Conservation (phyloP, 2,329 filamentous ascomycete genomes). For the Grosmannia huntii region DNA sequence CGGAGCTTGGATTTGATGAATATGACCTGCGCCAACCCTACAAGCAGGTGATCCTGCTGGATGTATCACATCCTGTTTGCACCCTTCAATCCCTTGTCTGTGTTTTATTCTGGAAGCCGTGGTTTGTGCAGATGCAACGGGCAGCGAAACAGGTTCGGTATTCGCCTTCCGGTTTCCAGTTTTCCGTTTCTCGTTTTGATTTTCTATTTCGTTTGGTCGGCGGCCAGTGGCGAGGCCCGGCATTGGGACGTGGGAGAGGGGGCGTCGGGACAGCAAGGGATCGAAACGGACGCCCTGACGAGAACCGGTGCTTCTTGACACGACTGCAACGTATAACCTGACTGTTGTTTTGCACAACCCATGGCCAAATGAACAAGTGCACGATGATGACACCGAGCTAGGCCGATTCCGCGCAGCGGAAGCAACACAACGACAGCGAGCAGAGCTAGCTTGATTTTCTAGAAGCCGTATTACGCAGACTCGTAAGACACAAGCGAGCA, state of each 20-base stretch:
- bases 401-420: no score
- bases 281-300: not conserved
- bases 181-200: not conserved
- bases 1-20: not conserved
- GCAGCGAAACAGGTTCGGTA: not conserved
- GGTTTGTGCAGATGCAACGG: not conserved
- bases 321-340: not conserved
- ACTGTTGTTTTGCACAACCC: no score
- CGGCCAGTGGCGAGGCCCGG: not conserved
- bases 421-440: no score
- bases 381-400: no score
- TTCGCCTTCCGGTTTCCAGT: no score
- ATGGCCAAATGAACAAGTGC: no score
- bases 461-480: no score
- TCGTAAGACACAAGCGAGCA: no score
- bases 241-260: not conserved
- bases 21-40: not conserved
- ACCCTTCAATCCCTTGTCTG: not conserved
- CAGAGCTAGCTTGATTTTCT: no score
- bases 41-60: not conserved
- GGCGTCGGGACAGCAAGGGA: not conserved
- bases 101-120: not conserved
- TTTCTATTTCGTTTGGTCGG: not conserved
- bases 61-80: not conserved
- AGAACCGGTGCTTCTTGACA: not conserved